Percentiles rank a stretch among this genome's conserved stretches.
These are phyloP conservation scores for Endogone sp. DNA, from an alignment of 192 early-diverging fungal genomes.

Conservation along the genomic window DNA sequence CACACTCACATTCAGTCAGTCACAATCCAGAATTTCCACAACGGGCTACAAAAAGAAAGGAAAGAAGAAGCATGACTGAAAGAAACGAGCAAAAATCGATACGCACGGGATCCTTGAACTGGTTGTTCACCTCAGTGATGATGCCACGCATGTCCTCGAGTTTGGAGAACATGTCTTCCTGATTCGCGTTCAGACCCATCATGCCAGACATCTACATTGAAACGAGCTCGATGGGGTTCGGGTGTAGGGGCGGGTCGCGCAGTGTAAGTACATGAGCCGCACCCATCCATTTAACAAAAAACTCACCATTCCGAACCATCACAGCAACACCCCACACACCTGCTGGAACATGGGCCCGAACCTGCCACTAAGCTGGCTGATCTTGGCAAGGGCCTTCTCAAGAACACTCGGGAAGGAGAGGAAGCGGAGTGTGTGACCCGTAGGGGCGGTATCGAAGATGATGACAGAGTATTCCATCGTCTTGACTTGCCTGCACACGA, in stretches of 20 bases:
- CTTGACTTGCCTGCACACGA: conserved; percentile 75
- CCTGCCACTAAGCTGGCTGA: conserved; percentile 84
- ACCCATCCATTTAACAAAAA: no score
- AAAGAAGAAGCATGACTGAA: no score
- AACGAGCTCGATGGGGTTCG: no score
- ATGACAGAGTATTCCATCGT: conserved; percentile 99
- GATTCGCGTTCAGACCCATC: conserved; percentile 82
- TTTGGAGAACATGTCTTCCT: conserved; percentile 95
- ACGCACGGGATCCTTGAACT: conserved; percentile 96
- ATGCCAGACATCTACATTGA: conserved; percentile 76
- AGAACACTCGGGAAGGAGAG: conserved; percentile 96
- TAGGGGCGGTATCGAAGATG: conserved; percentile 99
- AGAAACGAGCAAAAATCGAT: not conserved
- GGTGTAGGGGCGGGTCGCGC: no score
- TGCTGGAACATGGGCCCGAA: conserved; percentile 98
- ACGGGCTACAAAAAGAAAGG: no score
- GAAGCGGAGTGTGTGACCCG: conserved; percentile 98
- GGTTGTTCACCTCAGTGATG: conserved; percentile 97
- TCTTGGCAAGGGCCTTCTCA: conserved; percentile 97
- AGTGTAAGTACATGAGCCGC: no score
- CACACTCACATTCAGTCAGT: no score
- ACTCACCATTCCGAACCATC: no score
- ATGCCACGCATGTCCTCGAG: conserved; percentile 94
- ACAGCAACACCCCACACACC: no score
- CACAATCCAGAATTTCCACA: no score